A percentile compares a stretch with the other conserved stretches of the same genome.
These are phyloP conservation scores for Lablab purpureus DNA, from an alignment of 306 rosid species.

Conservation along the genomic window DNA sequence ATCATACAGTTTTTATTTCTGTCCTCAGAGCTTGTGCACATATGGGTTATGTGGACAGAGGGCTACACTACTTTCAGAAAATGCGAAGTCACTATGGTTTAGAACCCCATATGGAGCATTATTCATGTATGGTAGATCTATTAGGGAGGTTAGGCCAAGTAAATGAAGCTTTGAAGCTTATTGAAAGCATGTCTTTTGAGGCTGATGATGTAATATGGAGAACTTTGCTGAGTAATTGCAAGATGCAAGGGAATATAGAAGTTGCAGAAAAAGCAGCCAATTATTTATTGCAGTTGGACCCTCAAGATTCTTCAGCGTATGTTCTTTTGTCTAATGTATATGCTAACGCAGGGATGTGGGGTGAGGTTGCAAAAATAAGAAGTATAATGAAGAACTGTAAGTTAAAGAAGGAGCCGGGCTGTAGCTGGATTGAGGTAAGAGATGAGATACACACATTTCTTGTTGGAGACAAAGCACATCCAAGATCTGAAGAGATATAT, in stretches of 20 bases:
- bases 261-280: constrained; percentile 77
- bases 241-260: constrained; percentile 75
- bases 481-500: constrained; percentile 70
- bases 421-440: constrained; percentile 95
- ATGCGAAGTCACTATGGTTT: constrained; percentile 71
- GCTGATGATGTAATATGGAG: constrained; percentile 87
- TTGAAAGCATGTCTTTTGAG: constrained; percentile 82
- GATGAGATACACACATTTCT: constrained; percentile 80
- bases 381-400: constrained; percentile 67
- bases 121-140: constrained; percentile 89
- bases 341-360: constrained; percentile 84
- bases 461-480: constrained; percentile 91
- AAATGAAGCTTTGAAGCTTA: constrained; percentile 66
- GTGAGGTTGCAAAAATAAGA: constrained; percentile 71
- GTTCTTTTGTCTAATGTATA: constrained; percentile 75
- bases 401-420: constrained; percentile 88
- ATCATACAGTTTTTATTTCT: constrained; percentile 78
- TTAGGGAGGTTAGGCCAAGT: constrained; percentile 83
- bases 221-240: constrained; percentile 81
- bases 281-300: constrained; percentile 65
- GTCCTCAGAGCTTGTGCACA: constrained; percentile 91
- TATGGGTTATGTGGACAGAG: constrained; percentile 71
- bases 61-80: constrained; percentile 60
- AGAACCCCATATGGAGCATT: constrained; percentile 83
- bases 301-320: constrained; percentile 82